Base-by-base conservation (phyloP, 306 rosid species). In the Acacia melanoxylon region DNA sequence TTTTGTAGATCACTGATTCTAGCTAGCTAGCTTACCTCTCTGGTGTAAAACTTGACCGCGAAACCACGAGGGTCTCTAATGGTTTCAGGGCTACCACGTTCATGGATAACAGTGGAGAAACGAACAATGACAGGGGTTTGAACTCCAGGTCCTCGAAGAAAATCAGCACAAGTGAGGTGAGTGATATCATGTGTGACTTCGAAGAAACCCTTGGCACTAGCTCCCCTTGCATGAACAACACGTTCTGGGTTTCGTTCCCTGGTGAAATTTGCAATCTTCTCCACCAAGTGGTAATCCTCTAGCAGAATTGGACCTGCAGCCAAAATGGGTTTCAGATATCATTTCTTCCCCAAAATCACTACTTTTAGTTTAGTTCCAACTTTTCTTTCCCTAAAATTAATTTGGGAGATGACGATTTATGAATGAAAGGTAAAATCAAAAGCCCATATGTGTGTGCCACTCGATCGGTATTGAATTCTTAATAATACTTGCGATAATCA, bases 131-230 rank as follows among this genome's bases (percentile, higher is more conserved):
- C 89, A 20, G 98, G 98, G 33, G 98, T 95, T 90, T 95, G 98
- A 83, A 93, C 98, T 63, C 98, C 98, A 33, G 98, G 97, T 66
- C 93, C 94, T 22, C 98, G 91, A 52, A 95, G 98, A 89, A 95
- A 95, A 86, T 95, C 98, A 3, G 98, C 98, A 84, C 97, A 93
- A 10, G 98, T 65, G 54, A 95, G 97, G 86, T 91, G 85, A 72
- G 98, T 68, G 65, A 95, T 78, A 78, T 93, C 98, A 79, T 95
- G 98, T 74, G 98, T 95, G 84, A 91, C 98, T 91, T 95, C 97
- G 83, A 95, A 95, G 83, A 95, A 95, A n/a, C 98, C 98, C 89
- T 95, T 95, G 48, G 98, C 98, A 89, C 98, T 95, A 37, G 98
- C 98, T 81, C 98, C 98, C 87, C 98, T 93, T 8, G 98, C 98